Evolutionary conservation across 148 eudicot species (phyloP).

Genomic region (Salicornia ramosissima): DNA sequence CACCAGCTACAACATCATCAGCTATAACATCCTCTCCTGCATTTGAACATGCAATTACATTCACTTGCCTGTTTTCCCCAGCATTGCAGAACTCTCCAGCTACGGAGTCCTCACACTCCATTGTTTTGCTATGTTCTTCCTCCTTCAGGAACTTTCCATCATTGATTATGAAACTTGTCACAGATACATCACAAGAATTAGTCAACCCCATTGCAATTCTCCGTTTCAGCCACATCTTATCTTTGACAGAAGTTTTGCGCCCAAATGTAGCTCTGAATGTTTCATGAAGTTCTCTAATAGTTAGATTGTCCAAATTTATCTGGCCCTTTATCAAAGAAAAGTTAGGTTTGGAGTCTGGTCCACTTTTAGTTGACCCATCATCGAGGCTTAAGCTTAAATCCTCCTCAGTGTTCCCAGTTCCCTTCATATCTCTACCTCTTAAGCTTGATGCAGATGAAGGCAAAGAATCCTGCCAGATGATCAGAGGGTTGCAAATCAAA

Average conservation of each 20-base stretch:
- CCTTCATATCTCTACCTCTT: slow-evolving; percentile 26
- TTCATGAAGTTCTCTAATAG: slow-evolving; percentile 90
- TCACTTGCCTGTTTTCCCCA: slow-evolving; percentile 28
- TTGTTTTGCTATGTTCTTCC: slow-evolving; percentile 32
- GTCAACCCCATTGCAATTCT: slow-evolving; percentile 93
- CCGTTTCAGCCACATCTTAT: slow-evolving; percentile 92
- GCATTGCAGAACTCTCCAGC: slow-evolving; percentile 36
- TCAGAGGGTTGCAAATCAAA: background rate
- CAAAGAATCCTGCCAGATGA: slow-evolving; percentile 37
- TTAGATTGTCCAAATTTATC: slow-evolving; percentile 65
- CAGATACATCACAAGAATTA: slow-evolving; percentile 83
- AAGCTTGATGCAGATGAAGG: slow-evolving; percentile 26
- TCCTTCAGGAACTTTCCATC: slow-evolving; percentile 48
- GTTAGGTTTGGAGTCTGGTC: slow-evolving; percentile 47
- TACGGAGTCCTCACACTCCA: slow-evolving; percentile 30
- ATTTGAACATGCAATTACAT: slow-evolving; percentile 21
- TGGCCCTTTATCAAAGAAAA: slow-evolving; percentile 76
- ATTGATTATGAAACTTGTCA: slow-evolving; percentile 54
- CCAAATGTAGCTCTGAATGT: slow-evolving; percentile 95
- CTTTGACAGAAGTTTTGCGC: slow-evolving; percentile 84
- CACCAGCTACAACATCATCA: slow-evolving; percentile 26
- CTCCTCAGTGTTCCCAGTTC: slow-evolving; percentile 30
- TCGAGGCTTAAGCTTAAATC: slow-evolving; percentile 32
- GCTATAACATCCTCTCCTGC: slow-evolving; percentile 30
- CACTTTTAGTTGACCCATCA: slow-evolving; percentile 32